Conservation (phyloP, 805 yeast genomes). For the Wickerhamomyces bisporus region DNA sequence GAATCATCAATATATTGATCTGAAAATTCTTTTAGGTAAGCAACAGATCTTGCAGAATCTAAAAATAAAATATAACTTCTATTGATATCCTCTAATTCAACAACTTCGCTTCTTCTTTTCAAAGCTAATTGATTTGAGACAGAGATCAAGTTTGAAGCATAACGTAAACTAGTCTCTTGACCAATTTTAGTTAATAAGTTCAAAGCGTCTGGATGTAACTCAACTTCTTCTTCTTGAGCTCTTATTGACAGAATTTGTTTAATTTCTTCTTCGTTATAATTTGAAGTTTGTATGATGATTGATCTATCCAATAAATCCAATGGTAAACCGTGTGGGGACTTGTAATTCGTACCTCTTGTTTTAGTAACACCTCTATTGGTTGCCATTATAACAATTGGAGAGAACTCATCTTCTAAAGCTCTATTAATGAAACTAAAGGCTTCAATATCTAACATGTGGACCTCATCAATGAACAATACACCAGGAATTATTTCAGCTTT, state of each 20-base stretch:
- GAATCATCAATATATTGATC: slow-evolving; percentile 71
- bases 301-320: slow-evolving; percentile 90
- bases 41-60: slow-evolving; percentile 86
- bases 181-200: slow-evolving; percentile 88
- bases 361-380: slow-evolving; percentile 94
- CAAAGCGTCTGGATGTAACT: slow-evolving; percentile 73
- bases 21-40: slow-evolving; percentile 67
- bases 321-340: slow-evolving; percentile 97
- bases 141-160: slow-evolving; percentile 85
- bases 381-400: slow-evolving; percentile 98
- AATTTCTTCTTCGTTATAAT: slow-evolving; percentile 78
- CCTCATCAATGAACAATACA: slow-evolving; percentile 95
- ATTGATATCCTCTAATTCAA: slow-evolving; percentile 79
- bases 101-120: slow-evolving; percentile 67
- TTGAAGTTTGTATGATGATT: slow-evolving; percentile 81
- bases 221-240: slow-evolving; percentile 92
- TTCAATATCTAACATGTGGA: slow-evolving; percentile 96
- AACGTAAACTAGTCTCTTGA: slow-evolving; percentile 83
- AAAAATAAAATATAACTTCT: slow-evolving; percentile 82
- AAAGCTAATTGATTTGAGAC: slow-evolving; percentile 84
- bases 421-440: slow-evolving; percentile 92
- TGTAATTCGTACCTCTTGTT: slow-evolving; percentile 89
- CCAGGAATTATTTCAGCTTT: slow-evolving; percentile 98
- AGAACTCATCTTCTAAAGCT: slow-evolving; percentile 93
- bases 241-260: slow-evolving; percentile 82